phyloP scores from a whole-genome alignment of 306 rosid genomes.

The Fragaria iinumae region DNA sequence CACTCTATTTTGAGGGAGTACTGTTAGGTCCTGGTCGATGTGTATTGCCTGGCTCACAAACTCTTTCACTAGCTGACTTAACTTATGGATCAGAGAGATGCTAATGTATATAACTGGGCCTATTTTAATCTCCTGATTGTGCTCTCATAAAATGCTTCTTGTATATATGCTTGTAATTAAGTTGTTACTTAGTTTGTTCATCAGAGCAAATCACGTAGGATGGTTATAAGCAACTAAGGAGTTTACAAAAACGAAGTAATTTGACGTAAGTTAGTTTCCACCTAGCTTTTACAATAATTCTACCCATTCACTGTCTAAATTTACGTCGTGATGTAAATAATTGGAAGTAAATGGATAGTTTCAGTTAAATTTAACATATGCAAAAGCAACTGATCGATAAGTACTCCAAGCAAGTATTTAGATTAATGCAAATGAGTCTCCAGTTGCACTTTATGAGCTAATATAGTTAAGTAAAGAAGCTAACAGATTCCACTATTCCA shows the following conservation, averaged over 20 bases:
- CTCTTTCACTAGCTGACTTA: neutral
- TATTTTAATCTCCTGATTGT: neutral
- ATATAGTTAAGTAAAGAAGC: neutral
- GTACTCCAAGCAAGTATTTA: neutral
- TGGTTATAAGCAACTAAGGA: no score
- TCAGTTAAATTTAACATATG: neutral
- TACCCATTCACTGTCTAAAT: no score
- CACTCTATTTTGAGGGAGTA: slow-evolving; percentile 27
- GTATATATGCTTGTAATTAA: neutral
- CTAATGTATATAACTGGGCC: neutral
- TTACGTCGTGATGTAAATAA: no score
- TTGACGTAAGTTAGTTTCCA: no score
- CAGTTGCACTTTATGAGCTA: neutral
- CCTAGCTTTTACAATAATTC: no score
- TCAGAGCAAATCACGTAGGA: no score
- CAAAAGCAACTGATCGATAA: neutral
- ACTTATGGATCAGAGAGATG: neutral
- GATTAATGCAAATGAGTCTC: neutral
- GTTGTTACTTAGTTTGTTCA: no score
- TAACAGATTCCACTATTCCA: neutral
- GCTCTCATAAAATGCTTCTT: neutral
- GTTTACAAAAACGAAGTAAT: no score
- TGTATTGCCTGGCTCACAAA: neutral
- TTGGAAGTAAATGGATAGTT: neutral
- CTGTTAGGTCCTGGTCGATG: slow-evolving; percentile 24